A percentile compares a stretch with the other conserved stretches of the same genome.
Evolutionary conservation across 495 filamentous ascomycete genomes (phyloP).

Genomic region (Lindgomyces ingoldianus): DNA sequence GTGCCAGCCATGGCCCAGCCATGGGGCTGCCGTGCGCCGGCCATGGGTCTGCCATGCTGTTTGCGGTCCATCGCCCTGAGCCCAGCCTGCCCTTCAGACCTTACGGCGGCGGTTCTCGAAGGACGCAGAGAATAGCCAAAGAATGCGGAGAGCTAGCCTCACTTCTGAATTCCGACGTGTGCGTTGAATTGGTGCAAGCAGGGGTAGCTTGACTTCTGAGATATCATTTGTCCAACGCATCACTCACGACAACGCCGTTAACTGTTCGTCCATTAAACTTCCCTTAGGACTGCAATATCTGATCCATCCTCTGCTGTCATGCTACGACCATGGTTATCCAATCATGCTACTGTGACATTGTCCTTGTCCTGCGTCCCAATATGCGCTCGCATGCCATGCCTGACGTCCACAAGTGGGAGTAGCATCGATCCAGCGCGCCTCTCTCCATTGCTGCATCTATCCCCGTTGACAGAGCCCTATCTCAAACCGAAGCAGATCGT

Average conservation of each 20-base stretch:
- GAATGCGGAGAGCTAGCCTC: neutral
- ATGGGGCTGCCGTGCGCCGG: too few species aligned
- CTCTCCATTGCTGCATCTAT: neutral
- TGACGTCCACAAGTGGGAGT: neutral
- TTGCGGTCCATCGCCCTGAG: neutral
- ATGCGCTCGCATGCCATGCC: neutral
- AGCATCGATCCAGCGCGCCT: neutral
- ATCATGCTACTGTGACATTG: neutral
- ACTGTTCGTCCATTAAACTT: neutral
- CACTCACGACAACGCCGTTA: neutral
- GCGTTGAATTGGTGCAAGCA: neutral
- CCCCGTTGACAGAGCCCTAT: neutral
- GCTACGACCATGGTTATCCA: neutral
- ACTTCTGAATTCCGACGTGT: slow-evolving; percentile 3
- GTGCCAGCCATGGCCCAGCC: neutral
- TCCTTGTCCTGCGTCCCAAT: neutral
- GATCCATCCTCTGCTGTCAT: neutral
- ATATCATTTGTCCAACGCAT: slow-evolving; percentile 13
- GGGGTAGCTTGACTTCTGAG: neutral
- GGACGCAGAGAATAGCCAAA: slow-evolving; percentile 26
- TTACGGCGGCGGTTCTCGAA: slow-evolving; percentile 13
- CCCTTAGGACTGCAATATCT: too few species aligned
- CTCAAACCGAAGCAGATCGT: slow-evolving; percentile 9
- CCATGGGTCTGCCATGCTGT: slow-evolving; percentile 7
- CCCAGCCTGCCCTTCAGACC: slow-evolving; percentile 7